Base-by-base conservation (phyloP, 306 rosid species). In the Trifolium subterraneum region DNA sequence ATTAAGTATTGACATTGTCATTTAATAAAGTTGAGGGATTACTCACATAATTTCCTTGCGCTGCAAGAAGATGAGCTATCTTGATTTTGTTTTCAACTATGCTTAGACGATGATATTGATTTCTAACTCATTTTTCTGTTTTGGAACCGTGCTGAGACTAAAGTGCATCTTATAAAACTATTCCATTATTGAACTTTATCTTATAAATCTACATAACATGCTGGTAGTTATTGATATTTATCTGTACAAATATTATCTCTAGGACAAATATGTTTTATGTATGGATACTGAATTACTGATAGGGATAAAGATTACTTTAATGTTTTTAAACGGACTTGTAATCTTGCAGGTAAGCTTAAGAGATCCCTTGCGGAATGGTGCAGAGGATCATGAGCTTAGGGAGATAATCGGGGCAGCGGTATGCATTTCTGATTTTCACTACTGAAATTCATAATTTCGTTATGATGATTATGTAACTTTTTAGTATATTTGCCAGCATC, bases 401-500 rank as follows among this genome's bases (percentile, higher is more conserved):
- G 88, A 88, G 84, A 84, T 94, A 72, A 94, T 89, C 31, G 88
- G 86, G 41, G 92, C 93, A 50, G 98, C 96, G 86, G 97, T 93
- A 89, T 64, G 89, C 36, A 62, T 38, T 50, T 82, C 44, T 55
- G 2, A 52, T 15, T 67, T 68, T 52, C 47, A 52, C 14, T 63
- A 64, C 65, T 7, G 20, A 69, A 74, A 52, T 77, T 81, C 76
- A 59, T 12, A 16, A 19, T 66, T 66, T 25, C 45, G 20, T 68
- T 25, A 25, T 47, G 33, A 16, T 47, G 45, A 56, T 58, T 58
- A 59, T 22, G 13, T 31, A 79, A 8, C 6, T 22, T 31, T 18
- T 48, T 51, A 29, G 1, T 16, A 64, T 22, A 29, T 64, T 11
- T 70, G 20, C 35, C 65, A 47, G 75, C 47, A 44, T 41, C 27